Base-by-base conservation (phyloP, 345 rosid species). In the Erodium maritimum region DNA sequence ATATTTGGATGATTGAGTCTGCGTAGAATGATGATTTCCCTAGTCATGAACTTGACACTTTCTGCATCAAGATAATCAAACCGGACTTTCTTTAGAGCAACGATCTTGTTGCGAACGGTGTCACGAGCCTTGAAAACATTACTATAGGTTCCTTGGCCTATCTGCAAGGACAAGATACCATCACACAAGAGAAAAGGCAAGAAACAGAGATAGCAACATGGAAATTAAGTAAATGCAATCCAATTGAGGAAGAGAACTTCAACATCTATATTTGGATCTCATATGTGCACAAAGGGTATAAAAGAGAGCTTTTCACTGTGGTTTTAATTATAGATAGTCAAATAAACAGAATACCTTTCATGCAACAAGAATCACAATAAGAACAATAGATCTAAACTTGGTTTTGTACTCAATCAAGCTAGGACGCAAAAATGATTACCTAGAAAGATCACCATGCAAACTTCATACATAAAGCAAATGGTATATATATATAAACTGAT, bases 91-190 rank as follows among this genome's bases (percentile, higher is more conserved):
- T 93, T 93, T 57, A 93, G 69, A 8, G 99, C 96, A 56, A 93
- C 96, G 21, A 87, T 66, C 73, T 83, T 93, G 71, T 82, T 65
- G 21, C 73, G 61, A 68, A 75, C 17, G 55, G 83, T 68, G 77
- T 93, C 99, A 20, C 89, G 83, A 17, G 96, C 95, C 74, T 69
- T 85, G 79, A 86, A 93, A 45, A 93, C 99, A 61, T 79, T 86
- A 61, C 96, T 93, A 59, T 88, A 88, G 19, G 96, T 93, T 74
- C 95, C 99, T 78, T 93, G 95, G 5, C 99, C 99, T 80, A 93
- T 93, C 99, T 89, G 81, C 84, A 80, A 69, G 62, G 61, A 56
- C 16, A 52, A 64, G 50, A 64, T 20, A 23, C 21, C 34, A 45
- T 54, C 65, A 60, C 5, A 18, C 16, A 57, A 19, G 19, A 46